These are phyloP conservation scores for Puccinia coronata DNA, from an alignment of 1,284 basidiomycete genomes.

Conservation along the genomic window DNA sequence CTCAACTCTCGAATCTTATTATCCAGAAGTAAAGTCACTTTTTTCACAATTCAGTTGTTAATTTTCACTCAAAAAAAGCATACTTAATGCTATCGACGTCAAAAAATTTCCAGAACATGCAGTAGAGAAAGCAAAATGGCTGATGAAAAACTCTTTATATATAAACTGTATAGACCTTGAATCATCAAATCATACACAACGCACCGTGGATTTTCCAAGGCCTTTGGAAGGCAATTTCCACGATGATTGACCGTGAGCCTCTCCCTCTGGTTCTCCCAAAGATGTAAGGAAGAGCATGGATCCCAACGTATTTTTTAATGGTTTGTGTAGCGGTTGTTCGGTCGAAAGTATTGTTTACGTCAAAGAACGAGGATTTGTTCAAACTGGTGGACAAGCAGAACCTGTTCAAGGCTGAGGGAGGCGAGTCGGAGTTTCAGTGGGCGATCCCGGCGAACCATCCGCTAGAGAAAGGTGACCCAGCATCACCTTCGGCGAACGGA, in stretches of 20 bases:
- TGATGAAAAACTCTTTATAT: background rate
- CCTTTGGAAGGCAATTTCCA: constrained; percentile 43
- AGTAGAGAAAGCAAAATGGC: too few species aligned
- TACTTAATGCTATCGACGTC: background rate
- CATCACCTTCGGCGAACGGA: background rate
- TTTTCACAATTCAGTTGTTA: background rate
- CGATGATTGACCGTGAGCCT: constrained; percentile 46
- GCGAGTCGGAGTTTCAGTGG: constrained; percentile 22
- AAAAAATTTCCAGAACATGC: background rate
- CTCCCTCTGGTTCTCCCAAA: background rate
- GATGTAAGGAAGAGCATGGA: too few species aligned
- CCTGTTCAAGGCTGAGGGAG: constrained; percentile 12
- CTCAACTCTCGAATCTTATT: constrained; percentile 39
- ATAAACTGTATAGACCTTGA: background rate
- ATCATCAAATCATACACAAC: constrained; percentile 42
- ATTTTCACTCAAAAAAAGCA: too few species aligned
- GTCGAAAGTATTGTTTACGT: constrained; percentile 34
- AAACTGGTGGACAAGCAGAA: constrained; percentile 17
- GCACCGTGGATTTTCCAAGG: constrained; percentile 49
- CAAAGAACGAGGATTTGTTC: constrained; percentile 9
- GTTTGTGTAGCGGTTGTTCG: constrained; percentile 23
- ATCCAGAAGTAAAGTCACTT: constrained; percentile 41
- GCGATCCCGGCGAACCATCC: constrained; percentile 12
- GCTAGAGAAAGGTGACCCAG: background rate
- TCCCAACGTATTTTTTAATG: too few species aligned